phyloP scores from a whole-genome alignment of 495 filamentous ascomycete genomes.

The Hyaloscypha bicolor region DNA sequence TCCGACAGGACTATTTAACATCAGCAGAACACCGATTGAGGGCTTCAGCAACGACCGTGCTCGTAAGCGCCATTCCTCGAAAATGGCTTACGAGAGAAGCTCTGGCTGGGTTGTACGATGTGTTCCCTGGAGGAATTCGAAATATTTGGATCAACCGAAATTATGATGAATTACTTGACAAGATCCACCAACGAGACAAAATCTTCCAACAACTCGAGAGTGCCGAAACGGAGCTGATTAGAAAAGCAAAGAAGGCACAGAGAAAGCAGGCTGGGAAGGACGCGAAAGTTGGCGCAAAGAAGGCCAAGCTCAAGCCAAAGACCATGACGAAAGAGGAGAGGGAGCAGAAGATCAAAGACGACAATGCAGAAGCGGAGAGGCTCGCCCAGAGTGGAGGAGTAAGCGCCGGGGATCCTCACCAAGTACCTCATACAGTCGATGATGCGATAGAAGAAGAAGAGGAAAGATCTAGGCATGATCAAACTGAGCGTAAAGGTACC shows the following conservation, averaged over 20 bases:
- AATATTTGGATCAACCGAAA: conserved; percentile 98
- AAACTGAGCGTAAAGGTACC: conserved; percentile 30
- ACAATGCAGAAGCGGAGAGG: conserved; percentile 60
- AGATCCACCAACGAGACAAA: conserved; percentile 74
- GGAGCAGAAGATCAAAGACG: conserved; percentile 43
- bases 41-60: conserved; percentile 94
- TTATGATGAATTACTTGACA: conserved; percentile 82
- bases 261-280: conserved; percentile 64
- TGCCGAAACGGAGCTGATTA: conserved; percentile 84
- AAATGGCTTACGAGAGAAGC: conserved; percentile 86
- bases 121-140: conserved; percentile 92
- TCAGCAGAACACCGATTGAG: conserved; percentile 91
- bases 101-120: conserved; percentile 85
- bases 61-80: conserved; percentile 85
- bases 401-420: conserved; percentile 82
- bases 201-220: conserved; percentile 74
- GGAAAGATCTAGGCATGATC: conserved; percentile 29
- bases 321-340: conserved; percentile 50
- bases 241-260: conserved; percentile 74
- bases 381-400: conserved; percentile 71
- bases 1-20: conserved; percentile 94
- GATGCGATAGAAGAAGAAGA: conserved; percentile 60
- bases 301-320: conserved; percentile 43
- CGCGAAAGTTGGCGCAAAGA: conserved; percentile 61
- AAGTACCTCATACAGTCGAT: conserved; percentile 71